Evolutionary conservation across 2,329 filamentous ascomycete genomes (phyloP), one percentile per base, ranked within the genome.

Genomic region (Neofusicoccum laricinum): DNA sequence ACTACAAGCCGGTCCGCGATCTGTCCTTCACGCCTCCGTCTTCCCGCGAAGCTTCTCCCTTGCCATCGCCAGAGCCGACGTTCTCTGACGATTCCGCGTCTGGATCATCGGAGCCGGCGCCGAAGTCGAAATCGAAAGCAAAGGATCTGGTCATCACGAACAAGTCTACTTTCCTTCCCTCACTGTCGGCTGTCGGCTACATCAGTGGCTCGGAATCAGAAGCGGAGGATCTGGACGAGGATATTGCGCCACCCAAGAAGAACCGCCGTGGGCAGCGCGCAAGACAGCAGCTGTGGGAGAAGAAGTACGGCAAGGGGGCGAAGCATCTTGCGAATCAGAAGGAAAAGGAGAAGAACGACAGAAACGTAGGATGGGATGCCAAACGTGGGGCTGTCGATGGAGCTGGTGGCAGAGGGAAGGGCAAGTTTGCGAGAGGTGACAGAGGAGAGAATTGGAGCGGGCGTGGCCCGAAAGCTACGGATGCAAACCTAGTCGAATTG

Each of bases 281-380:
- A n/a, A 86, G 91, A 8, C 90, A 91, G 72, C 86, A 88, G 25
- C 90, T 95, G 65, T 90, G 88, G 81, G 91, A 94, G 79, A 89
- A 91, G 79, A 94, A 93, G 73, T 94, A 84, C 74, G 90, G 90
- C 57, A 81, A 83, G 14, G 83, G 85, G 67, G 92, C 91, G 1
- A 90, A 88, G 69, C 90, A 93, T 71, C 55, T 88, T 2, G 75
- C 88, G 48, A 80, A 82, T 11, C 71, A 79, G 65, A 68, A 73
- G 57, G 72, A 72, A 40, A 72, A 73, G 41, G 71, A 68, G n/a
- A 68, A 67, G 34, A 70, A 71, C 45, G 77, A 72, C 8, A 68
- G 82, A 48, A 81, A 86, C 68, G 75, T 76, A 40, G 86, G 84
- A 1, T 88, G 86, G 85, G 86, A 88, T 75, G 69, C 80, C 4